These are phyloP conservation scores for Triadica sebifera DNA, from an alignment of 345 rosid genomes.

Conservation along the genomic window DNA sequence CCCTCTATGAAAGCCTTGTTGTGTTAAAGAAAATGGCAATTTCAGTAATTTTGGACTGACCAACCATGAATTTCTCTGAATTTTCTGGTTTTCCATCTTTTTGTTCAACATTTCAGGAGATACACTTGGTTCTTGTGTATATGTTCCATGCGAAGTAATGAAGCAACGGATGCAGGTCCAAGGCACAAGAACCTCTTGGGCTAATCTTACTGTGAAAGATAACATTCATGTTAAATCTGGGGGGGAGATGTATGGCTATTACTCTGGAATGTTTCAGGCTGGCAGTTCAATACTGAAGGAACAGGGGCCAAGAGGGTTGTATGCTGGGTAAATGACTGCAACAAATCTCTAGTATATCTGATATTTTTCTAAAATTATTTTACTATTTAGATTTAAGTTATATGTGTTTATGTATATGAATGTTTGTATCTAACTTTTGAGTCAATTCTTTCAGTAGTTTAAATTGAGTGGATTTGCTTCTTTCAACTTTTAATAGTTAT, in stretches of 20 bases:
- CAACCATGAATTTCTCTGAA: neutral
- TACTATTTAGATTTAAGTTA: neutral
- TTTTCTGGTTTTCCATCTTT: conserved; percentile 31
- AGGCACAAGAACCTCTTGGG: conserved; percentile 78
- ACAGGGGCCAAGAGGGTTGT: conserved; percentile 81
- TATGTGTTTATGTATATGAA: neutral
- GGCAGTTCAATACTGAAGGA: conserved; percentile 79
- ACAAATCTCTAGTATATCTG: neutral
- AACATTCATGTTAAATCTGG: conserved; percentile 41
- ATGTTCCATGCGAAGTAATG: conserved; percentile 96
- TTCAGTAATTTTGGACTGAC: neutral
- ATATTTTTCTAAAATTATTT: neutral
- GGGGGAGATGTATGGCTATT: conserved; percentile 64
- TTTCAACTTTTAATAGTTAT: neutral
- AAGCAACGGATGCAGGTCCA: conserved; percentile 99
- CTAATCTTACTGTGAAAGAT: conserved; percentile 46
- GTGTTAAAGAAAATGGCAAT: neutral
- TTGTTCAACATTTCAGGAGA: conserved; percentile 63
- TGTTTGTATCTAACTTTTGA: neutral
- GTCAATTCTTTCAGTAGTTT: neutral
- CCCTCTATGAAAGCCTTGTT: neutral
- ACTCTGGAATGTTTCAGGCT: conserved; percentile 85
- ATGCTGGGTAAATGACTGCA: conserved; percentile 64
- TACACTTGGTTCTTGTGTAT: conserved; percentile 84
- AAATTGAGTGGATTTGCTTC: neutral